Evolutionary conservation across 306 rosid genomes (phyloP).

Genomic region (Gynostemma pentaphyllum): DNA sequence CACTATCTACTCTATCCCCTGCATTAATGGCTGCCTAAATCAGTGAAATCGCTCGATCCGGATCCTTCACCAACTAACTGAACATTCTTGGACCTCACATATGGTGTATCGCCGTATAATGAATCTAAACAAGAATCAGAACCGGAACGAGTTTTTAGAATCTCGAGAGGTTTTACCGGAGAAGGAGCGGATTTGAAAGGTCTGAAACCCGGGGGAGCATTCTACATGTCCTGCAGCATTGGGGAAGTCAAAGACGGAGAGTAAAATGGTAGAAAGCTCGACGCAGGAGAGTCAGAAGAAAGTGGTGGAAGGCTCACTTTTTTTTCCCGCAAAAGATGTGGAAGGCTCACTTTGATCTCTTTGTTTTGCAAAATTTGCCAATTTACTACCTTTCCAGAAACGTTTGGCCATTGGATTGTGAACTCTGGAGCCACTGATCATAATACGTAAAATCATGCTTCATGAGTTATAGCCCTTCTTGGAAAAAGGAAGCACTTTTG

Average conservation of each 20-base stretch:
- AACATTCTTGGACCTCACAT: slow-evolving; percentile 91
- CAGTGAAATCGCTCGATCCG: slow-evolving; percentile 84
- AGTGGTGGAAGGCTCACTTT: too few relatives aligned
- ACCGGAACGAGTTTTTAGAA: slow-evolving; percentile 63
- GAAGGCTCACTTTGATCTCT: too few relatives aligned
- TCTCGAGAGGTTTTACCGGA: slow-evolving; percentile 77
- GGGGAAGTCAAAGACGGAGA: slow-evolving; percentile 10
- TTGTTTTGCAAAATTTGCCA: too few relatives aligned
- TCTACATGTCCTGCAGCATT: slow-evolving; percentile 90
- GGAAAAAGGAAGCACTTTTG: too few relatives aligned
- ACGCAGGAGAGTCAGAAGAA: background rate
- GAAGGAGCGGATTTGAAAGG: slow-evolving; percentile 96
- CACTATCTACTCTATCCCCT: slow-evolving; percentile 95
- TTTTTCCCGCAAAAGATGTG: too few relatives aligned
- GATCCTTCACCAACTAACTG: slow-evolving; percentile 95
- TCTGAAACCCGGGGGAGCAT: slow-evolving; percentile 88
- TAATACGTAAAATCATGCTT: too few relatives aligned
- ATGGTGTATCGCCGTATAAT: slow-evolving; percentile 84
- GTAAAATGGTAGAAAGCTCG: background rate
- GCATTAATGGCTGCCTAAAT: slow-evolving; percentile 97
- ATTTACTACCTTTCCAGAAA: too few relatives aligned
- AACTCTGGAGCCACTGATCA: too few relatives aligned
- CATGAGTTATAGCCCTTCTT: too few relatives aligned
- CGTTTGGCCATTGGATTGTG: too few relatives aligned
- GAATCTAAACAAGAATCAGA: too few relatives aligned